Base-by-base conservation (phyloP, 495 filamentous ascomycete species). In the Alectoria sarmentosa region DNA sequence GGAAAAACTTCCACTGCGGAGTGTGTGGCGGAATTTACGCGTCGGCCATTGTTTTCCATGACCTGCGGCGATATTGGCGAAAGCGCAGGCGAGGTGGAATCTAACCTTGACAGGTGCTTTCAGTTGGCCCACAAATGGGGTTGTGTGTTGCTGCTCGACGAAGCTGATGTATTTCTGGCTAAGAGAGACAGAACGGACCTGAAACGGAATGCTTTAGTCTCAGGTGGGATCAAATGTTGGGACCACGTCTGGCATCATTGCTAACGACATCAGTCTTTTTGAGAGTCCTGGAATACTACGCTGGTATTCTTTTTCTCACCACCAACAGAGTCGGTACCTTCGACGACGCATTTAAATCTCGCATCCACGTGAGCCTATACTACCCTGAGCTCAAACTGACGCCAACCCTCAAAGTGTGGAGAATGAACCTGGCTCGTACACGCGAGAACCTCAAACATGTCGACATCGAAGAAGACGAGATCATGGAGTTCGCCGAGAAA, bases 151-250 rank as follows among this genome's bases (percentile, higher is more conserved):
- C 73, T 87, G 0, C 69, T 86, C 0, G 83, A 86, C 62, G 82
- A 87, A 71, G 81, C 79, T 1, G 83, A 85, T 57, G 75, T 86
- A 1, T 87, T 85, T 63, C 73, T 86, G 0, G 74, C 77, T n/a
- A 69, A 77, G 63, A 74, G 83, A 15, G 67, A 49, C 0, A 65
- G 70, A 28, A 58, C 49, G 14, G 78, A 84, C 48, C 52, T 84
- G 0, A 32, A 76, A 10, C 73, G 81, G 4, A 86, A 87, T 54
- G 77, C 23, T 9, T 7, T 62, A 6, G 46, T 62, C 7, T 62
- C 60, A 54, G 60, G 60, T 54, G 5, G 1, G 44, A 39, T 13
- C 10, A 3, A 9, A 14, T 13, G 7, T 14, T 28, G 15, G 6
- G 26, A 11, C 17, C 15, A 30, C 1, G 5, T 11, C 30, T 38